phyloP scores from a whole-genome alignment of 176 grass and related monocot genomes.

The Elaeis guineensis region DNA sequence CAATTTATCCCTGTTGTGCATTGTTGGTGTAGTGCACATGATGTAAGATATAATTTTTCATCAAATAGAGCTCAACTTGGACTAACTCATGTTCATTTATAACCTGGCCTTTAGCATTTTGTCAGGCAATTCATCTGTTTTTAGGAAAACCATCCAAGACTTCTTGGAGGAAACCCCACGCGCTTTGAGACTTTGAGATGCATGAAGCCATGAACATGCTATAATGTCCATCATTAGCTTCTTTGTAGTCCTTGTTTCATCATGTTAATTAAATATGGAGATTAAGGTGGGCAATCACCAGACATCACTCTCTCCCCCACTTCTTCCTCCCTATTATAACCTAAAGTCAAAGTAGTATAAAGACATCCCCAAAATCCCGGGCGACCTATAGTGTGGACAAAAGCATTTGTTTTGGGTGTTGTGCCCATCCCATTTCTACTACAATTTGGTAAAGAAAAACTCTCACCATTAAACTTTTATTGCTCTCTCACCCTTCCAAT shows the following conservation, averaged over 20 bases:
- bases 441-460: constrained; percentile 14
- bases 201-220: too few species aligned
- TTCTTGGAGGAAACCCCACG: too few species aligned
- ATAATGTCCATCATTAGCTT: too few species aligned
- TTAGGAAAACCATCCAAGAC: too few species aligned
- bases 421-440: constrained; percentile 20
- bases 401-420: constrained; percentile 30
- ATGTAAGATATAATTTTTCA: too few species aligned
- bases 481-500: constrained; percentile 2
- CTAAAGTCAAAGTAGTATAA: constrained; percentile 43
- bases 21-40: too few species aligned
- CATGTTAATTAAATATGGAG: not conserved
- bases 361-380: constrained; percentile 51
- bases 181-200: too few species aligned
- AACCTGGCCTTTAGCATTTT: too few species aligned
- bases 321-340: constrained; percentile 19
- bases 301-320: not conserved
- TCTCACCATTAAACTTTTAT: not conserved
- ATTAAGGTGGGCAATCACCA: constrained; percentile 3
- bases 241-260: not conserved
- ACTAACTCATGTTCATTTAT: too few species aligned
- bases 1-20: too few species aligned
- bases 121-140: too few species aligned
- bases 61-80: too few species aligned
- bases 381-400: constrained; percentile 39